Base-by-base conservation (phyloP, 2,329 filamentous ascomycete species). In the Ophiostoma perfectum region DNA sequence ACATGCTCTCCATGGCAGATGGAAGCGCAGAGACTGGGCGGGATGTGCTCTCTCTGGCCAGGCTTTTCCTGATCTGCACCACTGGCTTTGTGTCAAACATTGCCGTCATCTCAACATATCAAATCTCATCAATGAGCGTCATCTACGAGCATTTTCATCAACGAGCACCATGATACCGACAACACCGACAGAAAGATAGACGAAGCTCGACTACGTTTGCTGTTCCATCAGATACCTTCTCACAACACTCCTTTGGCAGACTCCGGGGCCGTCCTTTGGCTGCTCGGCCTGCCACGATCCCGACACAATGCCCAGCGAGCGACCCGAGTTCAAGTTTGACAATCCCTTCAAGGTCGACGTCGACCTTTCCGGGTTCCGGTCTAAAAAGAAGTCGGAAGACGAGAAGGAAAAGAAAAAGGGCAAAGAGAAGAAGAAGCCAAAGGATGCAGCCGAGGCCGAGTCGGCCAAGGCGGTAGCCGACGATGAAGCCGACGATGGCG, bases 341-440 rank as follows among this genome's bases (percentile, higher is more conserved):
- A 66, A 66, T 16, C 65, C 65, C 14, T 66, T 66, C 38, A 58
- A 58, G 52, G 65, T 66, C 38, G 65, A 66, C 49, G n/a, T 60
- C 14, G 65, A 66, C 49, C 11, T 60, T 9, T n/a, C 14, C 7
- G n/a, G 11, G 1, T 58, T 60, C 14, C n/a, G 65, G 27, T 27
- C 27, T 8, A 66, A 45, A 8, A 63, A 67, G 66, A 49, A 62
- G 9, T 2, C 63, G 12, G 38, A 55, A 58, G 14, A 66, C 11
- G 27, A 36, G 18, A 49, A 65, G 16, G 9, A 39, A 45, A 41
- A 49, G 8, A 18, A 38, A 5, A 55, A 55, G n/a, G 49, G n/a
- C 3, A 55, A 55, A 14, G 18, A 55, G n/a, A 52, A 52, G 45
- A 60, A 66, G 41, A 36, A 27, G 65, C 36, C 47, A 12, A 55